Percentiles rank a stretch among this genome's conserved stretches.
Evolutionary conservation across 2,329 filamentous ascomycete genomes (phyloP).

Genomic region (Hypocreales sp.): DNA sequence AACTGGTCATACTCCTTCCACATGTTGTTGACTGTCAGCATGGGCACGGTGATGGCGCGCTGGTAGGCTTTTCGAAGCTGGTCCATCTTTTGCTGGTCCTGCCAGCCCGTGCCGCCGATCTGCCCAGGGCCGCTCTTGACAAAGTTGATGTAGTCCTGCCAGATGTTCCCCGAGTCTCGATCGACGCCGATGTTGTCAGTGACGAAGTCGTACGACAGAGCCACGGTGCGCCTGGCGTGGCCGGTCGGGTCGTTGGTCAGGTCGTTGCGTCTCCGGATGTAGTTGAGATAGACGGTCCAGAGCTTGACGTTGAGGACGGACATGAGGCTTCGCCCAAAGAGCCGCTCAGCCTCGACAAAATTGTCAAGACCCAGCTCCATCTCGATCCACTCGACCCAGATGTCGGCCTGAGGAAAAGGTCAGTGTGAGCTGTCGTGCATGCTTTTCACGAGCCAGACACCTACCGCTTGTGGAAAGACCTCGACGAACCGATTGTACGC

Average conservation of each 20-base stretch:
- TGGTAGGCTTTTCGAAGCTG: constrained; percentile 84
- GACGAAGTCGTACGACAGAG: constrained; percentile 82
- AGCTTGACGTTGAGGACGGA: constrained; percentile 70
- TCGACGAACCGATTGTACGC: constrained; percentile 78
- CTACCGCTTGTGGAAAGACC: constrained; percentile 80
- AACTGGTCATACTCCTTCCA: constrained; percentile 99
- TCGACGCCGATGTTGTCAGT: constrained; percentile 82
- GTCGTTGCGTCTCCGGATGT: constrained; percentile 83
- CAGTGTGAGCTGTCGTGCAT: no score
- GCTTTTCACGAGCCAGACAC: no score
- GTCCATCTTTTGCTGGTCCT: constrained; percentile 98
- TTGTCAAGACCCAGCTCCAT: constrained; percentile 85
- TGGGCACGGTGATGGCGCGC: constrained; percentile 75
- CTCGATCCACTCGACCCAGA: constrained; percentile 79
- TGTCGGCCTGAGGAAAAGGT: constrained; percentile 52
- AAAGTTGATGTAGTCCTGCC: constrained; percentile 92
- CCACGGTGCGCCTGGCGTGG: constrained; percentile 62
- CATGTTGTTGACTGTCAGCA: constrained; percentile 62
- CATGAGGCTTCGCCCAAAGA: constrained; percentile 70
- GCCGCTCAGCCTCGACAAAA: constrained; percentile 60
- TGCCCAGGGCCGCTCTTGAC: constrained; percentile 76
- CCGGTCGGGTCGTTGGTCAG: constrained; percentile 62
- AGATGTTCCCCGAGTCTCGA: constrained; percentile 75
- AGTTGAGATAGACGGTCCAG: constrained; percentile 90
- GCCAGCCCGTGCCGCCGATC: constrained; percentile 77